These are phyloP conservation scores for Crucihimalaya himalaica DNA, from an alignment of 345 rosid species.

Conservation along the genomic window DNA sequence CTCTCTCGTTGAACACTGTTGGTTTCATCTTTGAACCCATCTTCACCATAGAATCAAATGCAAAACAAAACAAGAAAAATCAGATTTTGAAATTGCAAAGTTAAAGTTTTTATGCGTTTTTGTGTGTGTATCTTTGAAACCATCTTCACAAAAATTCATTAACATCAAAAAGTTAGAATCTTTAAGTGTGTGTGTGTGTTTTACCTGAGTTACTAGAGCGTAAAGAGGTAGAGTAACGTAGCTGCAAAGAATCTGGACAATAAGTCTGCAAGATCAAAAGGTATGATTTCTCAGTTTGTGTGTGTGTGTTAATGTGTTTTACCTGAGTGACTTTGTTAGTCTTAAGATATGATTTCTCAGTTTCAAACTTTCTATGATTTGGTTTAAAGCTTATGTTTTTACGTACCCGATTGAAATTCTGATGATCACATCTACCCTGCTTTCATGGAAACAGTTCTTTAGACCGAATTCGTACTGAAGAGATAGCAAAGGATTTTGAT, in stretches of 20 bases:
- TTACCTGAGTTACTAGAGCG: constrained; percentile 89
- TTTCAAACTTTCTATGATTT: not conserved
- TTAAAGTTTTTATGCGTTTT: not conserved
- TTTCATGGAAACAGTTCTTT: constrained; percentile 66
- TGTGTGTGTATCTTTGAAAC: constrained; percentile 61
- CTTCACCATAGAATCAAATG: constrained; percentile 30
- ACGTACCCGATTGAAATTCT: constrained; percentile 78
- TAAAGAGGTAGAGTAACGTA: constrained; percentile 93
- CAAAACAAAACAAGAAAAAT: not conserved
- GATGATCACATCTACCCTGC: constrained; percentile 54
- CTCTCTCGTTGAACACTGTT: constrained; percentile 74
- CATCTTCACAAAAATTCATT: constrained; percentile 50
- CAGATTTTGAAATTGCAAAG: not conserved
- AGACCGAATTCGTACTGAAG: constrained; percentile 61
- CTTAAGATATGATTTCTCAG: not conserved
- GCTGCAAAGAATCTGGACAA: constrained; percentile 86
- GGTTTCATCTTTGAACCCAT: constrained; percentile 96
- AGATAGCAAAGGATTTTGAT: constrained; percentile 1
- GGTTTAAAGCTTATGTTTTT: not conserved
- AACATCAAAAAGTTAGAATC: not conserved
- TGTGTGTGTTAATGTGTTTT: no score
- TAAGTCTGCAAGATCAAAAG: constrained; percentile 47
- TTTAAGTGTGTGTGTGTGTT: not conserved
- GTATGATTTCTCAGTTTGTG: not conserved
- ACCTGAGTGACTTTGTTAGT: constrained; percentile 22